Evolutionary conservation across 2,329 filamentous ascomycete genomes (phyloP), one percentile per base, ranked within the genome.

Genomic region (Amphichorda felina): DNA sequence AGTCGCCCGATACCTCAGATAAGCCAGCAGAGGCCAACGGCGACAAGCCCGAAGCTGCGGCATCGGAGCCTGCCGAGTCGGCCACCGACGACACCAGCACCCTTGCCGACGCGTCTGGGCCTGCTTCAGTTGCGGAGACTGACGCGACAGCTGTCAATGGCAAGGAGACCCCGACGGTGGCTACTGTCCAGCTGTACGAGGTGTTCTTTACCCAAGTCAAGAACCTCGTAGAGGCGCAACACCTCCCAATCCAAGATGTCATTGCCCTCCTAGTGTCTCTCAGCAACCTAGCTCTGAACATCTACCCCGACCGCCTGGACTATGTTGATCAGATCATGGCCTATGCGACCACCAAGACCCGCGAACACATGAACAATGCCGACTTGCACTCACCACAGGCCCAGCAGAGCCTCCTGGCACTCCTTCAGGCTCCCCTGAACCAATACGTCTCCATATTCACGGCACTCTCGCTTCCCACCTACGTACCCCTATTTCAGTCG

Each of bases 131-230:
- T 30, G 59, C 68, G 10, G 64, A 68, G 4, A 64, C 64, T 0
- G 64, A 71, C 28, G 49, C 55, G 2, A 66, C 66, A 1, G 62
- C 63, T 2, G 61, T 63, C 28, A 68, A 75, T 34, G 65, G 61
- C 18, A 54, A 63, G 4, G 19, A 16, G 14, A 14, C 7, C 5
- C 24, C 17, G 8, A 37, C 28, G 11, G 46, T 81, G 1, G 71
- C 79, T 35, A 80, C 86, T 48, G 78, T 94, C 39, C 89, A 85
- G 59, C 73, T 98, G 17, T 96, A 96, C 56, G 88, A 96, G 59
- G 85, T 96, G 40, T 98, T 96, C 68, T 94, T 96, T 51, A 81
- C 87, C 35, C 91, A 96, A 57, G 91, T 96, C 42, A 82, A 93
- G 52, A 88, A 89, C 50, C 67, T 98, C 35, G 88, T 96, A 42